Percentiles rank a stretch among this genome's conserved stretches.
phyloP scores from a whole-genome alignment of 73 alveolate species.

The Paramecium primaurelia region DNA sequence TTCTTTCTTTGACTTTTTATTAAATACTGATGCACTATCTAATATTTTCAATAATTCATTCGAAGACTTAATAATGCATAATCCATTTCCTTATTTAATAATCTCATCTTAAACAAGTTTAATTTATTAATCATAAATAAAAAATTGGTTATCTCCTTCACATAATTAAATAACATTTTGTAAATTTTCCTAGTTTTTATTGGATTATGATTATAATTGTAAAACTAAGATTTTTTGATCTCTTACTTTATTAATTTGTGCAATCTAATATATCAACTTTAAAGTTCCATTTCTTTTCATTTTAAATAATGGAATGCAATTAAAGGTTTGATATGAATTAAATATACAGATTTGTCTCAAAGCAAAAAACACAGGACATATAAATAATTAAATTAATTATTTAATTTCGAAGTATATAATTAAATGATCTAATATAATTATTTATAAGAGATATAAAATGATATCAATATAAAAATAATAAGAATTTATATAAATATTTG shows the following conservation, averaged over 20 bases:
- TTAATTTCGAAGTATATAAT: background rate
- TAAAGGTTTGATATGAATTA: background rate
- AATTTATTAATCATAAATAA: background rate
- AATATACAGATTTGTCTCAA: background rate
- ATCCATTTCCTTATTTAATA: background rate
- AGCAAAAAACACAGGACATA: background rate
- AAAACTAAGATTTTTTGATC: background rate
- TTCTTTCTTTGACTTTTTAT: background rate
- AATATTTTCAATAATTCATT: background rate
- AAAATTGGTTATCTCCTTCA: background rate
- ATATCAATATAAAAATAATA: too few species aligned
- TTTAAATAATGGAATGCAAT: background rate
- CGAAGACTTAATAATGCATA: background rate
- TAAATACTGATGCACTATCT: background rate
- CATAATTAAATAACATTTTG: background rate
- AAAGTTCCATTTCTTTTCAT: background rate
- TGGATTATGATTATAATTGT: background rate
- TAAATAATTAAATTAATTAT: slow-evolving; percentile 17
- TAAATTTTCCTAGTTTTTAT: background rate
- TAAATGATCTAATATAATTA: too few species aligned
- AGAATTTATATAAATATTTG: too few species aligned
- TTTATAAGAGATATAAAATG: too few species aligned
- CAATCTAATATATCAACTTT: background rate
- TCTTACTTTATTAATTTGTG: background rate
- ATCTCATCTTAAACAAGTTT: background rate